These are phyloP conservation scores for Spencermartinsiella ligniputridi DNA, from an alignment of 1,139 yeast species.

Conservation along the genomic window DNA sequence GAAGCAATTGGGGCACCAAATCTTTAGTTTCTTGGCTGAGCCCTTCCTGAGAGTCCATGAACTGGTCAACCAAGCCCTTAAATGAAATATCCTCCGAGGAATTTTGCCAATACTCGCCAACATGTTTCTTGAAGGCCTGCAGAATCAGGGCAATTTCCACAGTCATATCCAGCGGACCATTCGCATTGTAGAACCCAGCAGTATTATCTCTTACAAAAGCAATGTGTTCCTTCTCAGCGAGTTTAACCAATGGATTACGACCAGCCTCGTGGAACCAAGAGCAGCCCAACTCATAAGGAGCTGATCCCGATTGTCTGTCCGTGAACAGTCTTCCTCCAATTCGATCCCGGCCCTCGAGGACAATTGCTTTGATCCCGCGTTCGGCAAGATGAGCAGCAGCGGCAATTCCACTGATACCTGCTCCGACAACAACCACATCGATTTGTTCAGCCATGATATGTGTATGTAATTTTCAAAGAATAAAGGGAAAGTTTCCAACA, in stretches of 20 bases:
- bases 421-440: slow-evolving; percentile 46
- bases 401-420: slow-evolving; percentile 76
- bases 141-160: slow-evolving; percentile 44
- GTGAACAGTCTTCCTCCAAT: slow-evolving; percentile 48
- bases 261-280: slow-evolving; percentile 86
- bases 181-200: slow-evolving; percentile 31
- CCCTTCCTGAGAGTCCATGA: slow-evolving; percentile 42
- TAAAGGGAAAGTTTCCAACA: too few relatives aligned
- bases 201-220: slow-evolving; percentile 39
- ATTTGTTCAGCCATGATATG: slow-evolving; percentile 5
- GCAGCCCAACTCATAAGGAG: slow-evolving; percentile 64
- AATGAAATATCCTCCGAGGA: slow-evolving; percentile 51
- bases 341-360: slow-evolving; percentile 55
- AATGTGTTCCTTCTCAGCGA: slow-evolving; percentile 28
- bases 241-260: slow-evolving; percentile 48
- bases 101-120: slow-evolving; percentile 44
- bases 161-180: slow-evolving; percentile 32
- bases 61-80: slow-evolving; percentile 46
- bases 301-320: slow-evolving; percentile 23
- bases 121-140: slow-evolving; percentile 57
- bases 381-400: slow-evolving; percentile 61
- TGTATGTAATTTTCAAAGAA: too few relatives aligned
- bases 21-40: slow-evolving; percentile 44
- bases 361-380: slow-evolving; percentile 41
- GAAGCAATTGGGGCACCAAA: slow-evolving; percentile 45